Percentiles rank a stretch among this genome's conserved stretches.
Evolutionary conservation across 2,329 filamentous ascomycete genomes (phyloP).

Genomic region (Massarina eburnea): DNA sequence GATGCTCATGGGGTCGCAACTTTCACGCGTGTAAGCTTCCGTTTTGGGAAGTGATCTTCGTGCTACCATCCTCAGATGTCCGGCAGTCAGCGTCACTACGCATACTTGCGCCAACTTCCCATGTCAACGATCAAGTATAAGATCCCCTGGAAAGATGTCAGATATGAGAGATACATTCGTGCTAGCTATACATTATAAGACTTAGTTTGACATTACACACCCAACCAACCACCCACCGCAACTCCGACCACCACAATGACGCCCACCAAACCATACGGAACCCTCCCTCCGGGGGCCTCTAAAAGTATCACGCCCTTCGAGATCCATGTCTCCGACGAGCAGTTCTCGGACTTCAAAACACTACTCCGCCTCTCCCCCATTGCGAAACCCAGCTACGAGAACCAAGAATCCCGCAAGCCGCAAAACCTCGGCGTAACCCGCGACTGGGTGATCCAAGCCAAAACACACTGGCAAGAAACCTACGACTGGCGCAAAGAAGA

Average conservation of each 20-base stretch:
- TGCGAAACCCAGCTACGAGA: constrained; percentile 35
- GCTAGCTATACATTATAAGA: too few species aligned
- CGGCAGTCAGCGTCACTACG: constrained; percentile 4
- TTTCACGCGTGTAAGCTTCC: constrained; percentile 2
- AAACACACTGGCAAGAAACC: constrained; percentile 30
- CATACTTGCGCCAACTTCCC: neutral
- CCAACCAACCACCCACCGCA: neutral
- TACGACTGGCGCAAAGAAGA: constrained; percentile 46
- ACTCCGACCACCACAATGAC: neutral
- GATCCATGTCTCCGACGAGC: constrained; percentile 27
- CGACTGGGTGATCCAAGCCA: constrained; percentile 32
- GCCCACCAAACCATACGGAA: constrained; percentile 3
- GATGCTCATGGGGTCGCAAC: neutral
- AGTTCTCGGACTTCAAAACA: constrained; percentile 33
- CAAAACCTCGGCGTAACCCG: constrained; percentile 32
- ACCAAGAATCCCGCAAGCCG: constrained; percentile 23
- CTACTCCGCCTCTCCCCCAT: constrained; percentile 31
- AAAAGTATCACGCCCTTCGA: constrained; percentile 19
- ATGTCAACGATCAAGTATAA: neutral
- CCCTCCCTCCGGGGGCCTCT: constrained; percentile 1
- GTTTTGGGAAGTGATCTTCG: neutral
- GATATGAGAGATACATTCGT: too few species aligned
- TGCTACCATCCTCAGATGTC: neutral
- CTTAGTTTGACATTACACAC: too few species aligned
- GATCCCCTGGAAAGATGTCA: neutral